Evolutionary conservation across 495 filamentous ascomycete genomes (phyloP).

Genomic region (Tuber melanosporum): DNA sequence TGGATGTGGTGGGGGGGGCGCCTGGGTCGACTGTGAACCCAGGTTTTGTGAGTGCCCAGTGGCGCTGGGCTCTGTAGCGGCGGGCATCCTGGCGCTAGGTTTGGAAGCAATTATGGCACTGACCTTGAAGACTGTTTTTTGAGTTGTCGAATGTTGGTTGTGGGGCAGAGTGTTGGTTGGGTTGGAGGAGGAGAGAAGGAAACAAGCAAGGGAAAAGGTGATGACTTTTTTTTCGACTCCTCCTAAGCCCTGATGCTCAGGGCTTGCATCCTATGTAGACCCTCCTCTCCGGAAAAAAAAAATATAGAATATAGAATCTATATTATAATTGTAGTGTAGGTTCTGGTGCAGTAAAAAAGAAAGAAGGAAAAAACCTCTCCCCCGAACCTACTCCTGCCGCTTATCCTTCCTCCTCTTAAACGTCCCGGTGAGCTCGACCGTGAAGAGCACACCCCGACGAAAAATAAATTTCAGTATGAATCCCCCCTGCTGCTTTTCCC

Average conservation of each 20-base stretch:
- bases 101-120: neutral
- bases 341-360: neutral
- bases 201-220: neutral
- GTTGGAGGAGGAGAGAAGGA: slow-evolving; percentile 6
- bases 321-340: slow-evolving; percentile 4
- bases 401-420: neutral
- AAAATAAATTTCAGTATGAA: slow-evolving; percentile 1
- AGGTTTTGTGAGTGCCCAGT: slow-evolving; percentile 5
- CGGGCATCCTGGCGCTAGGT: slow-evolving; percentile 15
- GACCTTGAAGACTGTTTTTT: neutral
- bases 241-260: neutral
- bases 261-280: neutral
- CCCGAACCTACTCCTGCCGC: neutral
- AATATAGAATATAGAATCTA: neutral
- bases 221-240: slow-evolving; percentile 5
- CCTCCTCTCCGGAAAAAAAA: slow-evolving; percentile 1
- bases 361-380: neutral
- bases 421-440: neutral
- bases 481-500: neutral
- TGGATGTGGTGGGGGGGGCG: slow-evolving; percentile 40
- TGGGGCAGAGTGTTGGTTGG: neutral
- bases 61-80: slow-evolving; percentile 10
- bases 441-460: neutral
- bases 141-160: slow-evolving; percentile 4
- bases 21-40: slow-evolving; percentile 40